Conservation (phyloP, 257 asterid species). For the Anisodus tanguticus region DNA sequence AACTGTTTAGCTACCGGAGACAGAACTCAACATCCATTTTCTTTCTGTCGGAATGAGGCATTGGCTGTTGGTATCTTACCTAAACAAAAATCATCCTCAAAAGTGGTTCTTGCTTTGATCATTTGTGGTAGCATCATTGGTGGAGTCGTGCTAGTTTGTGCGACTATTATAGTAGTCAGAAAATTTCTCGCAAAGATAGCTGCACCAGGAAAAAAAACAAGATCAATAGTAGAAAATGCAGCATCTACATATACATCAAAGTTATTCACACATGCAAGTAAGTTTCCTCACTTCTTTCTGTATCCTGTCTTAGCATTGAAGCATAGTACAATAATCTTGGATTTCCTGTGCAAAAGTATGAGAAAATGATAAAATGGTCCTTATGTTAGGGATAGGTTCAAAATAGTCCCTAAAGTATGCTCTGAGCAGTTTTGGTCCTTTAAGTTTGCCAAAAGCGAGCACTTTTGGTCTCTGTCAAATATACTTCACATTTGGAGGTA, state of each 20-base stretch:
- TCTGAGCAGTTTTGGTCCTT: too few species aligned
- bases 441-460: too few species aligned
- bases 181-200: constrained; percentile 49
- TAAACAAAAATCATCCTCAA: constrained; percentile 38
- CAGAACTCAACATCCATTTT: constrained; percentile 57
- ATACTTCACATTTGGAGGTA: too few species aligned
- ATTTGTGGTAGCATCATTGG: constrained; percentile 59
- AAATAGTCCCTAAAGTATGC: too few species aligned
- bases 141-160: constrained; percentile 49
- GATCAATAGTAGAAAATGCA: constrained; percentile 53
- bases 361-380: too few species aligned
- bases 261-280: constrained; percentile 82
- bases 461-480: too few species aligned
- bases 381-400: too few species aligned
- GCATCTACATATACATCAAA: constrained; percentile 66
- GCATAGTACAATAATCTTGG: background rate
- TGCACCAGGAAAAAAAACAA: constrained; percentile 39
- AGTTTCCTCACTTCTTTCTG: constrained; percentile 35
- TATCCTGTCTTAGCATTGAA: background rate
- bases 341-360: background rate
- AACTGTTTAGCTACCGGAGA: constrained; percentile 65
- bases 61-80: constrained; percentile 84
- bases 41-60: constrained; percentile 73
- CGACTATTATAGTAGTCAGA: constrained; percentile 44
- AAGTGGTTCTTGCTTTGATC: constrained; percentile 51